phyloP scores from a whole-genome alignment of 768 basidiomycete species.

The Cyclocybe cylindracea region DNA sequence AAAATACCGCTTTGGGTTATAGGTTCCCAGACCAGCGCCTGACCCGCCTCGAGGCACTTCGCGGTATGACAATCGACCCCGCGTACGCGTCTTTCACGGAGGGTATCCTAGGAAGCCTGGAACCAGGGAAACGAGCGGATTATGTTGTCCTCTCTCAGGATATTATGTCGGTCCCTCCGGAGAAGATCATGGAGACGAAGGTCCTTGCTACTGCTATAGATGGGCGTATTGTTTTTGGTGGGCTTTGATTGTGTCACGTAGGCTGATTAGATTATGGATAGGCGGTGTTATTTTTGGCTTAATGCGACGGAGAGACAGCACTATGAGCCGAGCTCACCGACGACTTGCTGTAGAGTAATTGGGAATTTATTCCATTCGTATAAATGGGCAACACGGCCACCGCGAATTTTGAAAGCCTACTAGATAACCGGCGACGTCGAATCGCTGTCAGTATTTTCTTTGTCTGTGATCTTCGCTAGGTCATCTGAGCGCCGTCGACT shows the following conservation, averaged over 20 bases:
- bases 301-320: too few relatives aligned
- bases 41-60: slow-evolving; percentile 73
- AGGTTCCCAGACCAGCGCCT: slow-evolving; percentile 86
- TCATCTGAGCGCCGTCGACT: too few relatives aligned
- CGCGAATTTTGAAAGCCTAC: too few relatives aligned
- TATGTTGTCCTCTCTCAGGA: slow-evolving; percentile 80
- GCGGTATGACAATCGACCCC: slow-evolving; percentile 84
- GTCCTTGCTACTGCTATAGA: slow-evolving; percentile 82
- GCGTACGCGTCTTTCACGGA: slow-evolving; percentile 89
- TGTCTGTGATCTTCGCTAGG: too few relatives aligned
- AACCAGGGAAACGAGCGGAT: slow-evolving; percentile 79
- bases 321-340: too few relatives aligned
- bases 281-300: not conserved
- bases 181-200: slow-evolving; percentile 63
- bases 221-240: slow-evolving; percentile 50
- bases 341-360: too few relatives aligned
- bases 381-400: too few relatives aligned
- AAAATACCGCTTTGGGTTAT: not conserved
- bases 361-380: too few relatives aligned
- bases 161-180: slow-evolving; percentile 64
- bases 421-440: too few relatives aligned
- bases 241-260: slow-evolving; percentile 15
- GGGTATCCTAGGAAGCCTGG: slow-evolving; percentile 67
- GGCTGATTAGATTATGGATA: not conserved
- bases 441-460: too few relatives aligned